Evolutionary conservation across 192 early-diverging fungal genomes (phyloP).

Genomic region (Coemansia sp.): DNA sequence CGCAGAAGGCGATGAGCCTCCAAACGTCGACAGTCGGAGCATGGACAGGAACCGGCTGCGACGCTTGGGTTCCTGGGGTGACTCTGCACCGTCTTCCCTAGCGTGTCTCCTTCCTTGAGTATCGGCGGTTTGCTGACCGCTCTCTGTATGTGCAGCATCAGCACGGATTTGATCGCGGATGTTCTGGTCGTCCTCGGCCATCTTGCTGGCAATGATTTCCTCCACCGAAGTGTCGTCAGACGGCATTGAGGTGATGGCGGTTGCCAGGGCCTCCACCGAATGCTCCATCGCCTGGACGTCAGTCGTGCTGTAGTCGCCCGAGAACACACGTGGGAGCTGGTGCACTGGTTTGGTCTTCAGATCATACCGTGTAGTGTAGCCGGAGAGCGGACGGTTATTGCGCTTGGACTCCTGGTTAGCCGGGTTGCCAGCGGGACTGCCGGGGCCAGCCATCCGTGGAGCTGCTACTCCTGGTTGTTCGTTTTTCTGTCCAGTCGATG

Average conservation of each 20-base stretch:
- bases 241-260: conserved; percentile 29
- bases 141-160: not conserved
- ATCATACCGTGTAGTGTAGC: conserved; percentile 32
- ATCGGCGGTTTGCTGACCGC: too few relatives aligned
- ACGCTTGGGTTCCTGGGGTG: conserved; percentile 24
- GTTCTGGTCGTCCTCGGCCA: conserved; percentile 11
- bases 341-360: conserved; percentile 36
- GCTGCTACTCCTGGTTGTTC: not conserved
- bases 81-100: not conserved
- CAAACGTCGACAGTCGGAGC: conserved; percentile 21
- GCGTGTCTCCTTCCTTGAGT: not conserved
- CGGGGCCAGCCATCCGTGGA: not conserved
- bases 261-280: conserved; percentile 36
- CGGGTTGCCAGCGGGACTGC: not conserved
- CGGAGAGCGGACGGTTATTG: conserved; percentile 34
- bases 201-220: conserved; percentile 43
- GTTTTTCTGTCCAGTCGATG: not conserved
- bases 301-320: conserved; percentile 39
- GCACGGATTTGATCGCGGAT: not conserved
- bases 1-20: not conserved
- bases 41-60: conserved; percentile 43
- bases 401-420: not conserved
- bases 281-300: conserved; percentile 44
- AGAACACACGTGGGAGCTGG: conserved; percentile 50
- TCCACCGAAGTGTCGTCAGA: conserved; percentile 36